phyloP scores from a whole-genome alignment of 2,329 filamentous ascomycete genomes.

The Venturia asperata region DNA sequence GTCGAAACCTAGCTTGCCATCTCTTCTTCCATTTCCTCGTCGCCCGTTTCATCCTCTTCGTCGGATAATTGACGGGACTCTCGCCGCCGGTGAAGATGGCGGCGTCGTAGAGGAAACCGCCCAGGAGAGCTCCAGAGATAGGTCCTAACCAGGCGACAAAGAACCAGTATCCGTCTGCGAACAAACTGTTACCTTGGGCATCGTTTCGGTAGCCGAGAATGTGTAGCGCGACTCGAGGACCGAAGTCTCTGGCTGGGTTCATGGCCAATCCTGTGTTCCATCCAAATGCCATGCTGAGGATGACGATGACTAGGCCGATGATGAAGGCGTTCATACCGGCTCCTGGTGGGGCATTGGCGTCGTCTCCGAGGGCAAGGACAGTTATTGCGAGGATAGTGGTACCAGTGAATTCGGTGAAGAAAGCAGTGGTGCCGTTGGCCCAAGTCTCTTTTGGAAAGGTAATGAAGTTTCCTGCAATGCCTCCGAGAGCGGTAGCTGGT shows the following conservation, averaged over 20 bases:
- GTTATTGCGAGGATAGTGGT: constrained; percentile 60
- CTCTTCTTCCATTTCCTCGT: constrained; percentile 15
- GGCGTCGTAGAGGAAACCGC: constrained; percentile 16
- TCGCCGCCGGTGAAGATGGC: constrained; percentile 26
- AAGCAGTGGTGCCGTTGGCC: constrained; percentile 32
- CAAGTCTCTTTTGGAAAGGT: constrained; percentile 26
- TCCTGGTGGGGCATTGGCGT: constrained; percentile 38
- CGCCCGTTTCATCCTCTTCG: constrained; percentile 12
- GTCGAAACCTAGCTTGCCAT: constrained; percentile 8
- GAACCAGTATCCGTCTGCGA: constrained; percentile 61
- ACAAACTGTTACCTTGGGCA: constrained; percentile 47
- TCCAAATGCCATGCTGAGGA: constrained; percentile 65
- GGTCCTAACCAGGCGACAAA: constrained; percentile 44
- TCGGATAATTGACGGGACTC: constrained; percentile 18
- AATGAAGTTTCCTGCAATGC: constrained; percentile 27
- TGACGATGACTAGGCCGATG: constrained; percentile 58
- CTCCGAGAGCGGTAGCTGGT: constrained; percentile 20
- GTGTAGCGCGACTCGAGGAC: constrained; percentile 58
- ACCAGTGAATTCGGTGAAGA: constrained; percentile 64
- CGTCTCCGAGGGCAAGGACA: constrained; percentile 60
- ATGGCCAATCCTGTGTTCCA: constrained; percentile 76
- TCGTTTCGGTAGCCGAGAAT: constrained; percentile 60
- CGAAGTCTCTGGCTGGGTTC: constrained; percentile 66
- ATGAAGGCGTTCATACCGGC: constrained; percentile 42
- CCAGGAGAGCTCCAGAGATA: constrained; percentile 10